Evolutionary conservation across 495 filamentous ascomycete genomes (phyloP).

Genomic region (Neurospora sp.): DNA sequence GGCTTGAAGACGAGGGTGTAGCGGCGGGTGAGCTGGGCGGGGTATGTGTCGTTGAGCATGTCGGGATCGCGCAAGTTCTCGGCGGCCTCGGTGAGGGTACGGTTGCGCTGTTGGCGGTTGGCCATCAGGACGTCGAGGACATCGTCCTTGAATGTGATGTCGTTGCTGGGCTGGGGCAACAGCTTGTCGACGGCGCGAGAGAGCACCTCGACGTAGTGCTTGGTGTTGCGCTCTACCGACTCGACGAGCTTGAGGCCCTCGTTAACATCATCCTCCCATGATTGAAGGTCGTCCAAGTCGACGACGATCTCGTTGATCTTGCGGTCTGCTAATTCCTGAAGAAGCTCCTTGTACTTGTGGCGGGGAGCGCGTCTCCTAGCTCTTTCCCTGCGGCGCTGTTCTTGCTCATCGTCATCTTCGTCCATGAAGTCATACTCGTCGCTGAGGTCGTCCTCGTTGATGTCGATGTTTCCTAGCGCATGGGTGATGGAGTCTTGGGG

Average conservation of each 20-base stretch:
- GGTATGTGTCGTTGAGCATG: conserved; percentile 58
- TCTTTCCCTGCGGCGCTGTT: conserved; percentile 35
- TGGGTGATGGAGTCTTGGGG: conserved; percentile 62
- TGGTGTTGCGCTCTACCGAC: conserved; percentile 81
- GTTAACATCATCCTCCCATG: conserved; percentile 59
- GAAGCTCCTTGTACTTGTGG: conserved; percentile 81
- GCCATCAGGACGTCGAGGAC: conserved; percentile 94
- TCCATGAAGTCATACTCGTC: conserved; percentile 96
- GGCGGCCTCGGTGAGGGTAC: conserved; percentile 54
- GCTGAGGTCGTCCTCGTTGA: conserved; percentile 79
- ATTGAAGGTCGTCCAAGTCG: conserved; percentile 77
- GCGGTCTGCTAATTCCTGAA: conserved; percentile 81
- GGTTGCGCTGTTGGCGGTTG: conserved; percentile 79
- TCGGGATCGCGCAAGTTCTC: conserved; percentile 57
- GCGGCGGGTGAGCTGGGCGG: conserved; percentile 80
- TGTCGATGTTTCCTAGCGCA: conserved; percentile 71
- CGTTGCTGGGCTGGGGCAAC: conserved; percentile 68
- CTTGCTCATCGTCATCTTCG: conserved; percentile 58
- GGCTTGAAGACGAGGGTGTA: conserved; percentile 97
- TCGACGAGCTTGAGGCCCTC: conserved; percentile 69
- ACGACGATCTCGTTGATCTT: conserved; percentile 63
- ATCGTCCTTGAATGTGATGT: conserved; percentile 90
- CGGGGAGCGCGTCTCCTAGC: conserved; percentile 44
- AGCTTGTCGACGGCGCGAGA: conserved; percentile 79
- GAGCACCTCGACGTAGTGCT: conserved; percentile 87